A percentile compares a stretch with the other conserved stretches of the same genome.
phyloP scores from a whole-genome alignment of 2,329 filamentous ascomycete species.

The Arthrinium phaeospermum region DNA sequence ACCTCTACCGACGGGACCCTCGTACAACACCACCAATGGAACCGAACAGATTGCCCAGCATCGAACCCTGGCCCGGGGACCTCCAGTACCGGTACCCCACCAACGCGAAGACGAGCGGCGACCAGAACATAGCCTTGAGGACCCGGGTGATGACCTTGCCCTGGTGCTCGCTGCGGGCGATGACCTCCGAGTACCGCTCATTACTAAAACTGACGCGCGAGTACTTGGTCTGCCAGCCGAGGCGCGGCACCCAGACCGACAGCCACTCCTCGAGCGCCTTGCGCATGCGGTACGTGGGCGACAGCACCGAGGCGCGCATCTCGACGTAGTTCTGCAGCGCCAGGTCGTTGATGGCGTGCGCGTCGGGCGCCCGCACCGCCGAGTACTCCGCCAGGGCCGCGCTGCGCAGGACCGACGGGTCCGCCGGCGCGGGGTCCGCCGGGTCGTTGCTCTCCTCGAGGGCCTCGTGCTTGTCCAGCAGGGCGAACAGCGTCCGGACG shows the following conservation, averaged over 20 bases:
- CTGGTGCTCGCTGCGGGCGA: constrained; percentile 72
- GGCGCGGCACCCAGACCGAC: constrained; percentile 73
- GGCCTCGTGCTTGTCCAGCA: constrained; percentile 71
- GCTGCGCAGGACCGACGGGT: constrained; percentile 65
- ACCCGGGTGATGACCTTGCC: constrained; percentile 61
- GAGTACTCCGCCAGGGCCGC: constrained; percentile 81
- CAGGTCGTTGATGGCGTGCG: constrained; percentile 89
- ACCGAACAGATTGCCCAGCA: neutral
- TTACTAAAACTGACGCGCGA: constrained; percentile 92
- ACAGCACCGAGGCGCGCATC: constrained; percentile 87
- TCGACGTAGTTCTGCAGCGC: constrained; percentile 91
- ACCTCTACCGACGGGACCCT: neutral
- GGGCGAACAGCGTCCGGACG: constrained; percentile 83
- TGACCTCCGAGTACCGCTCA: constrained; percentile 85
- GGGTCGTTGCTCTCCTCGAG: constrained; percentile 51
- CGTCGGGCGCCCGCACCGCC: constrained; percentile 73
- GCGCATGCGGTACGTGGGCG: constrained; percentile 75
- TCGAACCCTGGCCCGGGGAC: neutral
- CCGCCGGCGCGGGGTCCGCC: constrained; percentile 35
- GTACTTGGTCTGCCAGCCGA: constrained; percentile 94
- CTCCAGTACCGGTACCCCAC: constrained; percentile 6
- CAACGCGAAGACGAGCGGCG: constrained; percentile 1
- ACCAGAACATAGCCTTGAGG: constrained; percentile 38
- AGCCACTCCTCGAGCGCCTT: constrained; percentile 88
- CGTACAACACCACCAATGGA: neutral